Base-by-base conservation (phyloP, 2,329 filamentous ascomycete genomes). In the Fusarium marasasianum region DNA sequence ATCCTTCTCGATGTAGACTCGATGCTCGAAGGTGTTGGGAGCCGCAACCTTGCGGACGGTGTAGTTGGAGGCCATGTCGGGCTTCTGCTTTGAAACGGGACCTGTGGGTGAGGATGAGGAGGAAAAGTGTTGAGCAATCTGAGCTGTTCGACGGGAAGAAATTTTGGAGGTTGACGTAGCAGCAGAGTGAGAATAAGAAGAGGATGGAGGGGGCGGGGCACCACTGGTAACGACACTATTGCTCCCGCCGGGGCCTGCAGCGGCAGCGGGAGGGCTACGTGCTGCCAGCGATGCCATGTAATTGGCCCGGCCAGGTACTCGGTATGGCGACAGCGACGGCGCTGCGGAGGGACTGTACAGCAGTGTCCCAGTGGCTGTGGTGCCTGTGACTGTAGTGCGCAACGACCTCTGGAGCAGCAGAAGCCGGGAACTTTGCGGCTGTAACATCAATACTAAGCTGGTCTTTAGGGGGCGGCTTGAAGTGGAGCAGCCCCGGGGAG, bases 1-100 rank as follows among this genome's bases (percentile, higher is more conserved):
- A 93, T 98, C 94, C 89, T 97, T 95, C 90, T 99, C 96, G 83
- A 98, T 91, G 91, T 93, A 99, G 86, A 98, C 92, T 83, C 96
- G 94, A 91, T 98, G 95, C 89, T 98, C 95, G 83, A 98, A 89
- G 80, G 96, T 98, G 90, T 98, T 93, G 81, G 94, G 91, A 81
- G 94, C 91, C 80, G 89, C 96, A 82, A 98, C 89, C 90, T 97
- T 98, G 87, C 95, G 93, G 83, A 93, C 86, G 81, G 88, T 89
- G 88, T 94, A 99, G 75, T 85, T 83, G 72, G 90, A 89, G 74
- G 90, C 84, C 87, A 92, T 91, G 80, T 62, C 76, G 73, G 77
- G 69, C 66, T 75, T 57, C 63, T 75, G 66, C 43, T 63, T 61
- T 53, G 61, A 50, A 47, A 53, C 57, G 14, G 69, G 69, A 29